Percentiles rank a stretch among this genome's conserved stretches.
These are phyloP conservation scores for Phytopythium mirpurense DNA, from an alignment of 352 stramenopile species.

Conservation along the genomic window DNA sequence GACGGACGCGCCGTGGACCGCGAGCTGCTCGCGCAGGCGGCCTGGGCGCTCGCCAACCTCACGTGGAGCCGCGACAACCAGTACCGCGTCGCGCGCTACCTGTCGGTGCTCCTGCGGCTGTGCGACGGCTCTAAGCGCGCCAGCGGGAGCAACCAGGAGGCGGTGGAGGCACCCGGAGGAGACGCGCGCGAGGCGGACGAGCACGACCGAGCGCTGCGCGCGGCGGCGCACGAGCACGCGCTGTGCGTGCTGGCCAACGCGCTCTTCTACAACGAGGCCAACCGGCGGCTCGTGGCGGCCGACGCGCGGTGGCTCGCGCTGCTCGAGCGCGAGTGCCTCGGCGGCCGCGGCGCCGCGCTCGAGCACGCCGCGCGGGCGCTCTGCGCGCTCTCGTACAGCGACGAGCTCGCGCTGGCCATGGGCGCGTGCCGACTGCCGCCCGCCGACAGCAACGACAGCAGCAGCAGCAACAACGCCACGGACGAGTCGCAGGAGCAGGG, in stretches of 20 bases:
- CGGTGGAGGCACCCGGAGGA: no score
- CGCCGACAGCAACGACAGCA: neutral
- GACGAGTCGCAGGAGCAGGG: neutral
- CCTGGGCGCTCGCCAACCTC: slow-evolving; percentile 83
- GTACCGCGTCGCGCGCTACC: slow-evolving; percentile 75
- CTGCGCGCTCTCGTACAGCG: slow-evolving; percentile 80
- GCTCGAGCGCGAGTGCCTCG: slow-evolving; percentile 43
- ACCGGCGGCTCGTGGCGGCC: slow-evolving; percentile 60
- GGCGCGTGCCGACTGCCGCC: slow-evolving; percentile 14
- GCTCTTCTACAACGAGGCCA: slow-evolving; percentile 90
- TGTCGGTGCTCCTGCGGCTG: slow-evolving; percentile 52
- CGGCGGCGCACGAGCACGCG: slow-evolving; percentile 37
- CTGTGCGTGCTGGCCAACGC: slow-evolving; percentile 77
- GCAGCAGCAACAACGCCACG: slow-evolving; percentile 8
- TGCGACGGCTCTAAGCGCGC: slow-evolving; percentile 16
- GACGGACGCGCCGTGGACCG: slow-evolving; percentile 22
- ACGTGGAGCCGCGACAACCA: slow-evolving; percentile 89
- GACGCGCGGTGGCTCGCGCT: slow-evolving; percentile 51
- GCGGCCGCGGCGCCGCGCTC: slow-evolving; percentile 24
- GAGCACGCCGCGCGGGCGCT: slow-evolving; percentile 75
- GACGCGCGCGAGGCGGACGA: slow-evolving; percentile 7
- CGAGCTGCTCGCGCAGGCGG: slow-evolving; percentile 59
- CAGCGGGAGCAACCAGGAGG: slow-evolving; percentile 1
- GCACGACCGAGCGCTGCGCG: slow-evolving; percentile 2
- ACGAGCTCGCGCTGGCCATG: slow-evolving; percentile 60